Evolutionary conservation across 805 yeast species (phyloP).

Genomic region (Starmera dryadoides): DNA sequence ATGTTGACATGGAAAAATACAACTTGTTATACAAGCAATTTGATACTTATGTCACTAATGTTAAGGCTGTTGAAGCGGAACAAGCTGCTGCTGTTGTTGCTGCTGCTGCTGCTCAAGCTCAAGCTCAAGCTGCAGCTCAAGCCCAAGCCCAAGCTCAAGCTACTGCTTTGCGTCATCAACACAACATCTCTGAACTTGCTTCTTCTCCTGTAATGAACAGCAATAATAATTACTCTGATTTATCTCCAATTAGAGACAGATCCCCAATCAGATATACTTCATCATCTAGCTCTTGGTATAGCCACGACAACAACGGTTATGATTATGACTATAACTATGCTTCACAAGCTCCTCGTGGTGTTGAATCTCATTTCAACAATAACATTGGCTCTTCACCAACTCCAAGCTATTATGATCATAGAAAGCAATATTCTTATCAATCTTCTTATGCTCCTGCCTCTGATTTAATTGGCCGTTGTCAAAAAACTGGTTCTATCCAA

Average conservation of each 20-base stretch:
- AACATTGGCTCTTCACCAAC: no score
- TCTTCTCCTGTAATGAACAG: slow-evolving; percentile 15
- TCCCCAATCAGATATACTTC: slow-evolving; percentile 6
- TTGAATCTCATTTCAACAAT: neutral
- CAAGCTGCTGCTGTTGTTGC: neutral
- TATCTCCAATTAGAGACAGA: slow-evolving; percentile 10
- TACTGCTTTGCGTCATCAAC: neutral
- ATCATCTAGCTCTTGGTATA: neutral
- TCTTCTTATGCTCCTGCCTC: slow-evolving; percentile 5
- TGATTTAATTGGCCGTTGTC: slow-evolving; percentile 15
- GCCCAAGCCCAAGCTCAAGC: neutral
- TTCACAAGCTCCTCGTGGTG: neutral
- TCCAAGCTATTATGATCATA: slow-evolving; percentile 7
- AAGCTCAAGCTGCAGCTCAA: slow-evolving; percentile 1
- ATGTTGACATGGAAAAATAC: slow-evolving; percentile 20
- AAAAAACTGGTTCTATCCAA: slow-evolving; percentile 17
- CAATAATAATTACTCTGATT: slow-evolving; percentile 9
- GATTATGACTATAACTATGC: neutral
- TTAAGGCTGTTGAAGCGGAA: slow-evolving; percentile 13
- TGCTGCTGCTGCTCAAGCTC: neutral
- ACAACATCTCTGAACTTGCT: neutral
- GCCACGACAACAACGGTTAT: slow-evolving; percentile 3
- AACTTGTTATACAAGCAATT: slow-evolving; percentile 16
- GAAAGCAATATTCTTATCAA: slow-evolving; percentile 11
- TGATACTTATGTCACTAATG: slow-evolving; percentile 15